Evolutionary conservation across 2,329 filamentous ascomycete genomes (phyloP), one percentile per base, ranked within the genome.

Genomic region (Pseudocercospora eumusae): DNA sequence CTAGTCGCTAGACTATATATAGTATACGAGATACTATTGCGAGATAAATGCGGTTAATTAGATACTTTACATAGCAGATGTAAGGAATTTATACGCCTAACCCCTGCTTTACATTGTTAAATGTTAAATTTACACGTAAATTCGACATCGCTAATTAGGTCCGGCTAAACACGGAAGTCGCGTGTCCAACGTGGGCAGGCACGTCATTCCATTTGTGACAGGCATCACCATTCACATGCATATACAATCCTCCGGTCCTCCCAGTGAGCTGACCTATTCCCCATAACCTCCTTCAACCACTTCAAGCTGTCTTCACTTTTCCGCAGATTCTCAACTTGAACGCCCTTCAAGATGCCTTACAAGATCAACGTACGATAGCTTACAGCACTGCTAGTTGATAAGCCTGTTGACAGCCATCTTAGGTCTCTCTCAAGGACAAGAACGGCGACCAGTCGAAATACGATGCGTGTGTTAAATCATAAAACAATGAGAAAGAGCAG

Each of bases 341-440:
- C 15, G 56, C 7, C 45, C 5, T 56, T 50, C 61, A 65, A 57
- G 33, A 67, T 67, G 65, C 61, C 65, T 59, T 63, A 65, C 66
- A 64, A 65, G 31, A 72, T 74, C 69, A 74, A 73, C 65, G 72
- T 74, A 63, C 3, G 50, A 21, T 40, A 42, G 67, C 44, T 33
- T 10, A 54, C 49, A 50, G 59, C 53, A 20, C 42, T 50, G 42
- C 40, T 7, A 45, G 15, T 13, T 18, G 27, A 54, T 18, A 18
- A 60, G 42, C 49, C 56, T 36, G 59, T 62, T 62, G 49, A 64
- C 44, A 20, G n/a, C 20, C 21, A n/a, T 42, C 72, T 68, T 64
- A 96, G 92, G 86, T 96, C 68, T 92, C 91, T 60, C 85, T 91
- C 78, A 93, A 95, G 78, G 81, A 86, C 57, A 65, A 66, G 44